Evolutionary conservation across 164 flowering plant species (phyloP).

Genomic region (Amborella trichopoda): DNA sequence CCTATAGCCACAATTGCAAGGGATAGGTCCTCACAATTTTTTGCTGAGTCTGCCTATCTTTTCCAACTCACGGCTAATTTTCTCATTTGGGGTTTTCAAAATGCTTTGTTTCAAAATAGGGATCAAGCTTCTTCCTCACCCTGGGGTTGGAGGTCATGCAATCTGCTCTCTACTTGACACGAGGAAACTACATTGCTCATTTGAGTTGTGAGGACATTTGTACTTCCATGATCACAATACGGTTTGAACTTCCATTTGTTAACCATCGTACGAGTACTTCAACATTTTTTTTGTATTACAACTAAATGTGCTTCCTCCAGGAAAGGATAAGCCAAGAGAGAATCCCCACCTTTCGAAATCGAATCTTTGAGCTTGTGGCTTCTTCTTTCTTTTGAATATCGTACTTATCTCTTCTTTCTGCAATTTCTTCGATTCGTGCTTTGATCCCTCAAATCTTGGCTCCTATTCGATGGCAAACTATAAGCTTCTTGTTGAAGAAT

Average conservation of each 20-base stretch:
- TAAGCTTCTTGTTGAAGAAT: constrained; percentile 14
- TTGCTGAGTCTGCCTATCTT: constrained; percentile 1
- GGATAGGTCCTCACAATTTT: constrained; percentile 12
- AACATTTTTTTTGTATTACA: constrained; percentile 32
- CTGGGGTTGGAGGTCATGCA: constrained; percentile 4
- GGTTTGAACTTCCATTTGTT: constrained; percentile 13
- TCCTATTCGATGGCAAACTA: constrained; percentile 13
- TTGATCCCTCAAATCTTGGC: constrained; percentile 28
- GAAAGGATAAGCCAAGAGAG: constrained; percentile 23
- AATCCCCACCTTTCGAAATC: constrained; percentile 2
- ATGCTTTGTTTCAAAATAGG: constrained; percentile 18
- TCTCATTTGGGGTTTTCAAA: neutral
- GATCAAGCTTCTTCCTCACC: constrained; percentile 17
- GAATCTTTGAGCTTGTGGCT: no score
- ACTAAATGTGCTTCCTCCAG: constrained; percentile 37
- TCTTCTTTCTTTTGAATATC: constrained; percentile 6
- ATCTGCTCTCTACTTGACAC: neutral
- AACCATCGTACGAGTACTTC: constrained; percentile 32
- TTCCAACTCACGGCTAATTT: neutral
- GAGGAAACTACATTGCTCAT: neutral
- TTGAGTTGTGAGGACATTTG: constrained; percentile 26
- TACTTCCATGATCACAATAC: constrained; percentile 13
- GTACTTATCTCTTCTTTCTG: neutral
- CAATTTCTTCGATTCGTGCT: constrained; percentile 14
- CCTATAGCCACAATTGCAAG: constrained; percentile 15